Evolutionary conservation across 805 yeast genomes (phyloP), one percentile per base, ranked within the genome.

Genomic region (Metschnikowia baotianmanensis): DNA sequence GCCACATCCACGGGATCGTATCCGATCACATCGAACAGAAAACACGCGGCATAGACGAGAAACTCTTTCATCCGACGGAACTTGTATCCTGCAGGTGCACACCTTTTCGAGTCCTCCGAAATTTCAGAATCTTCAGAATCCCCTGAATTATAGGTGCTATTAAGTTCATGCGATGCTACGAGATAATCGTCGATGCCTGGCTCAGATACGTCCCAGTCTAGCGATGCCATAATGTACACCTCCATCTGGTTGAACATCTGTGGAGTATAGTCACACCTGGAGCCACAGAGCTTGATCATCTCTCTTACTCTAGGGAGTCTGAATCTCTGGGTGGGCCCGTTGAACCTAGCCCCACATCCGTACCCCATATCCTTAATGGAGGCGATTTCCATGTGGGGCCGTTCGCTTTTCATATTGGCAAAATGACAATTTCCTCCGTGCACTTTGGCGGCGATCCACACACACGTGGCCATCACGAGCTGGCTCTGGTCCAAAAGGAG

Each of bases 401-500:
- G 42, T 17, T 41, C 41, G 34, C 55, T 47, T 22, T 42, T 39
- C 38, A 56, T 42, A 56, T 78, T 78, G 39, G 78, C 74, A 50
- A 80, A 77, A 61, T 81, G 87, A 50, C 78, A 79, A 60, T 83
- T 81, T 27, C 87, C 87, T 35, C 87, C 87, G 54, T 77, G 77
- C n/a, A 82, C 73, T 61, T 91, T 91, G 19, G 96, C 82, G 2
- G 96, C 87, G 23, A 91, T 76, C 97, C 98, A 91, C 25, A 91
- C 67, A 46, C 96, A 87, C 4, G 96, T 87, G 46, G 95, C 85
- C 23, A 95, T 88, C 9, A 91, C 91, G 39, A 91, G 72, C 62
- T 90, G 96, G 46, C 87, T 82, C 63, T 90, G 98, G 43, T 86
- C 90, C 50, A 82, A 78, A 48, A 85, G 74, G 1, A 90, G 93